Evolutionary conservation across 2,329 filamentous ascomycete species (phyloP), one percentile per base, ranked within the genome.

Genomic region (Diaporthe ilicicola): DNA sequence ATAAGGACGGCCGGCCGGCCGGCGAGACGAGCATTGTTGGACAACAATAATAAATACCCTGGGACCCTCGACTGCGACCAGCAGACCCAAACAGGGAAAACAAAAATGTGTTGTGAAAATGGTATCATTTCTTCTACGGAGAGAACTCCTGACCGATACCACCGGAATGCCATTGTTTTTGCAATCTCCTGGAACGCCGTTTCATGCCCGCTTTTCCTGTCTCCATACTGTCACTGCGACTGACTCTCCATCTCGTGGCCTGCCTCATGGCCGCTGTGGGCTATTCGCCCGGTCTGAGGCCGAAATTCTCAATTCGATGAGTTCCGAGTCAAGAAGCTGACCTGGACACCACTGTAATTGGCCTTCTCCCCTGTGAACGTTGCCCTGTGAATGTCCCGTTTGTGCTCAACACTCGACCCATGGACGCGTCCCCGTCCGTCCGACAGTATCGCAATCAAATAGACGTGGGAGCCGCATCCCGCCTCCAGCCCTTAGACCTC

Each of bases 401-500:
- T 12, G 13, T 27, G 12, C 15, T 65, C 61, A 19, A 42, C 19
- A 15, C 15, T 27, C 17, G 34, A 19, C 22, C 3, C 22, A 42
- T 34, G n/a, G 13, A 42, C 42, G 3, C 34, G 32, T 12, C 10
- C 29, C 29, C 42, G 46, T 17, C 9, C 15, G 3, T 27, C 29
- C 32, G 2, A 29, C 39, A 22, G 10, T 17, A 29, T 10, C 22
- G 13, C 42, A 8, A 50, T 74, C 73, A 87, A 73, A 89, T 86
- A 62, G 84, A 83, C 24, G 84, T 81, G 2, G 91, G 91, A 12
- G 91, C 90, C 8, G 88, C 89, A 76, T 94, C 92, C 78, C 88
- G 91, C 69, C 87, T 89, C 94, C 94, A 98, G 2, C 94, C 95
- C 79, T 91, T 94, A 72, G 87, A 86, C 77, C 91, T 88, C 96